These are phyloP conservation scores for Myxozyma vanderwaltii DNA, from an alignment of 805 yeast genomes.

Conservation along the genomic window DNA sequence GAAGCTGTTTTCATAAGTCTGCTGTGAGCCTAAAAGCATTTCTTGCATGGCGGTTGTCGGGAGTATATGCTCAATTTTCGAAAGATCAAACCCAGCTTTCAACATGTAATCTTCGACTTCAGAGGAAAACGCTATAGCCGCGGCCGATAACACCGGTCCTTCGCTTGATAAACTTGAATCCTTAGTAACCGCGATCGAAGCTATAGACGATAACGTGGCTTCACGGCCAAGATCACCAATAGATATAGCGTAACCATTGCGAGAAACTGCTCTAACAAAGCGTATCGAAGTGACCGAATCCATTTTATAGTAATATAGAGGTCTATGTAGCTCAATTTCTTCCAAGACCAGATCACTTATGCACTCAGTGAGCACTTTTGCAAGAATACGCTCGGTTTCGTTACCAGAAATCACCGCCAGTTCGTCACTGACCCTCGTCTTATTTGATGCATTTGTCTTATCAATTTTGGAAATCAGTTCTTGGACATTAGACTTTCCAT, in stretches of 20 bases:
- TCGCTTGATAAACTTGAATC: background rate
- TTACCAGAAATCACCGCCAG: background rate
- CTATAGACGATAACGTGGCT: conserved; percentile 9
- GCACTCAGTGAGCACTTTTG: conserved; percentile 5
- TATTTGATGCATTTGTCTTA: background rate
- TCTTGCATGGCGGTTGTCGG: conserved; percentile 36
- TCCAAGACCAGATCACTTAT: background rate
- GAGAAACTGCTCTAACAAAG: conserved; percentile 11
- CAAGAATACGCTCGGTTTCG: conserved; percentile 13
- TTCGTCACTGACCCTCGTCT: background rate
- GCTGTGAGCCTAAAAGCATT: conserved; percentile 3
- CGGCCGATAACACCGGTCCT: background rate
- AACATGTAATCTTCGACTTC: conserved; percentile 2
- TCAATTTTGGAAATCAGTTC: background rate
- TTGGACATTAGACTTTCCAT: conserved; percentile 31
- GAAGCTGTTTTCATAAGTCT: conserved; percentile 25
- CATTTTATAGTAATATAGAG: conserved; percentile 34
- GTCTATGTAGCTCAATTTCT: background rate
- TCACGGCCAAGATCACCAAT: conserved; percentile 16
- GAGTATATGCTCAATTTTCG: conserved; percentile 1
- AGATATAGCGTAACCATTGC: conserved; percentile 1
- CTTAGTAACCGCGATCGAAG: background rate
- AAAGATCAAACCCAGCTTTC: background rate
- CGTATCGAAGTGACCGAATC: conserved; percentile 35
- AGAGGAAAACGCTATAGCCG: background rate